Percentiles rank a stretch among this genome's conserved stretches.
Evolutionary conservation across 192 early-diverging fungal genomes (phyloP).

Genomic region (Backusella macrospora): DNA sequence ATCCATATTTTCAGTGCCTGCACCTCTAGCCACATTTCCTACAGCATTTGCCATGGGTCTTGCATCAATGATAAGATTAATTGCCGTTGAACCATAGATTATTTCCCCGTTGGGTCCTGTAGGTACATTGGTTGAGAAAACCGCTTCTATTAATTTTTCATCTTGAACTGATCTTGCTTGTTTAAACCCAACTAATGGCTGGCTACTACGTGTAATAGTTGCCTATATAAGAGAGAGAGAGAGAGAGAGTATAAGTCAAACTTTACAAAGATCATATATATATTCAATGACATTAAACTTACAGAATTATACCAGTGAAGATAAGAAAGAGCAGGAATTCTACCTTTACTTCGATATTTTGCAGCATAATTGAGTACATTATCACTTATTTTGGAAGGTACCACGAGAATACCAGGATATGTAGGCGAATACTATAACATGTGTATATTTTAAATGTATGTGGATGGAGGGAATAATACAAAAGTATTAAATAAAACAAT

Average conservation of each 20-base stretch:
- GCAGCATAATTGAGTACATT: conserved; percentile 84
- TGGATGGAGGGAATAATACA: not conserved
- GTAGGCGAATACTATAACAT: conserved; percentile 77
- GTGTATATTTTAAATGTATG: not conserved
- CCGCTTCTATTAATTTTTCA: conserved; percentile 93
- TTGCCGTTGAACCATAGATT: conserved; percentile 55
- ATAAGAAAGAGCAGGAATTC: conserved; percentile 90
- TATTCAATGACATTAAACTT: conserved; percentile 10
- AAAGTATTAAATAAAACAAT: not conserved
- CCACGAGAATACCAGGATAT: conserved; percentile 80
- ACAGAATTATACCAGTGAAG: conserved; percentile 81
- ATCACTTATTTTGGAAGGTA: conserved; percentile 89
- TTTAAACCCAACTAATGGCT: conserved; percentile 94
- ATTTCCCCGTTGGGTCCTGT: conserved; percentile 41
- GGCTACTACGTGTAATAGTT: conserved; percentile 89
- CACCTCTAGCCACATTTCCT: conserved; percentile 88
- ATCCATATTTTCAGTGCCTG: conserved; percentile 93
- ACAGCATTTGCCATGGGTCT: conserved; percentile 93
- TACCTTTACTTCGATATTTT: conserved; percentile 87
- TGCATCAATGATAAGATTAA: conserved; percentile 92
- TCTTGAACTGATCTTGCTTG: conserved; percentile 95
- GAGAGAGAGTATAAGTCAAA: not conserved
- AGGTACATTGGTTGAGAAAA: conserved; percentile 71
- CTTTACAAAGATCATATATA: not conserved
- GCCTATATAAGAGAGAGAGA: conserved; percentile 44